Base-by-base conservation (phyloP, 495 filamentous ascomycete species). In the Neurospora terricola region DNA sequence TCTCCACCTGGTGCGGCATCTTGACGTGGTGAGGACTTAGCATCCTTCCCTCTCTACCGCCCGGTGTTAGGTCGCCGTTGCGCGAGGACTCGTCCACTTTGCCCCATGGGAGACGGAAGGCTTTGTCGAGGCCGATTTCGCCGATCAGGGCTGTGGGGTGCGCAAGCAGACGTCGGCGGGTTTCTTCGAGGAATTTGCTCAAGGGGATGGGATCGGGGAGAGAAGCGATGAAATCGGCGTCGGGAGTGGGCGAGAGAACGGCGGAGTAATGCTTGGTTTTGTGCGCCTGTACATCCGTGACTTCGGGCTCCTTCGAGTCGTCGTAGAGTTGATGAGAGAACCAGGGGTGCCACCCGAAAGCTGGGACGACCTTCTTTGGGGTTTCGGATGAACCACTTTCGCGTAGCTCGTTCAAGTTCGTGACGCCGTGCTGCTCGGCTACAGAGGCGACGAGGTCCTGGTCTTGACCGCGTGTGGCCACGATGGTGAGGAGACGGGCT, bases 331-430 rank as follows among this genome's bases (percentile, higher is more conserved):
- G 91, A 79, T 99, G 87, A 2, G 95, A 96, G 81, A 98, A 99
- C 96, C 96, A 99, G 1, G 96, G 96, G 80, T 99, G 96, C 94
- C 95, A 97, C n/a, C 96, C 96, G 83, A 97, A 99, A 38, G 90
- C 90, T 0, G 96, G 95, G 2, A 98, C 74, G 14, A 97, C 77
- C 78, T 75, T 80, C 76, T 75, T 70, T 16, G 78, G 75, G 71
- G 45, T 71, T 54, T 70, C 70, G n/a, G 71, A 71, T 45, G 48
- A 30, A 59, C 38, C 21, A 70, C 18, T 27, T 42, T 23, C 43
- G 21, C 18, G 21, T 34, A 79, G 38, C 14, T 59, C 70, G 6
- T 72, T 70, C 21, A 71, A 30, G 75, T 78, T 71, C 16, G 73
- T 70, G 73, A 80, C 75, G 71, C 80, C 77, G 14, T 83, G 80